Base-by-base conservation (phyloP, 345 rosid genomes). In the Citrus cavaleriei region DNA sequence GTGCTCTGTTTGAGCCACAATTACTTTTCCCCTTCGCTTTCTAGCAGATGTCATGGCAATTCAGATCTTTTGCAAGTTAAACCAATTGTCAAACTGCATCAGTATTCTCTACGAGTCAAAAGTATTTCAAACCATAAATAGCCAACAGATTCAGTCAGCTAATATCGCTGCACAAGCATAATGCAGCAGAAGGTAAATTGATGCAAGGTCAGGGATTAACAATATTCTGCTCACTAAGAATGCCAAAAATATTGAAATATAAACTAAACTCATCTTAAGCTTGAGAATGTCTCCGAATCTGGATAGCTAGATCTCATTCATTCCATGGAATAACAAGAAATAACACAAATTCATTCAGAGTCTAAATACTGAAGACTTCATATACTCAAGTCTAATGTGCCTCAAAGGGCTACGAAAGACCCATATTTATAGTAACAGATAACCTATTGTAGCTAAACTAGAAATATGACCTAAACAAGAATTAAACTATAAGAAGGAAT, bases 21-120 rank as follows among this genome's bases (percentile, higher is more conserved):
- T 57, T 21, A 42, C 82, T 77, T 75, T 81, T 14, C 66, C 73
- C 66, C 60, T 61, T 68, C 62, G 80, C 64, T 79, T 86, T 78
- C 77, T 67, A 54, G 59, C 28, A 71, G 76, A 70, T 79, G 61
- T 81, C 91, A 88, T 86, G 73, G 57, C 22, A 61, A 28, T 73
- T 70, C 64, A 76, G 30, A 14, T 28, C n/a, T 64, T 70, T 76
- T 60, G 66, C 73, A 81, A 66, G 25, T 18, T 42, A 10, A 28
- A n/a, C 21, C 46, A 25, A 40, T 5, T 24, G 28, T 24, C 16
- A 55, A 69, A 59, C 9, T 13, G 21, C 9, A 9, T 7, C 14
- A 19, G 14, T 5, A 1, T 21, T 27, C 10, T 32, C 22, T 24
- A 67, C 0, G 16, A 22, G 10, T 3, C 9, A 35, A 67, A 38